Conservation (phyloP, 208 protist genomes). For the Jaenimonas drosophilae region DNA sequence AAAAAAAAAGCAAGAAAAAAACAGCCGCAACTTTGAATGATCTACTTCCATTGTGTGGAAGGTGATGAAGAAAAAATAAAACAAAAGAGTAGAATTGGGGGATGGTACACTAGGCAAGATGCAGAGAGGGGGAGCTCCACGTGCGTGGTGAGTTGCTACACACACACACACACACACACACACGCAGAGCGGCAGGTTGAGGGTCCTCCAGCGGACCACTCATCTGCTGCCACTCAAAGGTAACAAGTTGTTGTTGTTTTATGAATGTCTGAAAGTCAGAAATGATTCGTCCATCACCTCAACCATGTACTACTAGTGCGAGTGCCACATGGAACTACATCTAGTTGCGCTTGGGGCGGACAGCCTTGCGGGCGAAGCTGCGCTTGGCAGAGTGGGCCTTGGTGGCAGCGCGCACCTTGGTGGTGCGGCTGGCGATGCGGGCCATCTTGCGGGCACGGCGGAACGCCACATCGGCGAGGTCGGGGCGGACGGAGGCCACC, state of each 20-base stretch:
- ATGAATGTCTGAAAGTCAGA: slow-evolving; percentile 5
- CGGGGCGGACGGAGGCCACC: slow-evolving; percentile 67
- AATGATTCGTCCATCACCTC: not conserved
- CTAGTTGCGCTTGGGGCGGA: slow-evolving; percentile 61
- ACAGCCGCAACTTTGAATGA: too few relatives aligned
- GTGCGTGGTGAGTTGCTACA: too few relatives aligned
- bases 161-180: not conserved
- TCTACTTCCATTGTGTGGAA: too few relatives aligned
- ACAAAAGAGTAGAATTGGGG: too few relatives aligned
- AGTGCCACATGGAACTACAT: too few relatives aligned
- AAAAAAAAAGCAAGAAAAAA: too few relatives aligned
- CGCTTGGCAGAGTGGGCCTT: slow-evolving; percentile 72
- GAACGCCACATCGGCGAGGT: slow-evolving; percentile 69
- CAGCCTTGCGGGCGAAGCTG: slow-evolving; percentile 62
- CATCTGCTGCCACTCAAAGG: not conserved
- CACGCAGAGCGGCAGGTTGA: slow-evolving; percentile 1
- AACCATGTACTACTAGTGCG: not conserved
- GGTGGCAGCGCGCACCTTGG: slow-evolving; percentile 55
- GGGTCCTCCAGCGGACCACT: not conserved
- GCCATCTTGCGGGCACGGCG: slow-evolving; percentile 74
- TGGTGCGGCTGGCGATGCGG: slow-evolving; percentile 36
- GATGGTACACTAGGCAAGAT: too few relatives aligned
- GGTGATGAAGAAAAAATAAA: too few relatives aligned
- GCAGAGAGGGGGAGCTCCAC: too few relatives aligned
- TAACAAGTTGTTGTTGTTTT: slow-evolving; percentile 1